Evolutionary conservation across 1,284 basidiomycete genomes (phyloP).

Genomic region (Macrocystidia cucumis): DNA sequence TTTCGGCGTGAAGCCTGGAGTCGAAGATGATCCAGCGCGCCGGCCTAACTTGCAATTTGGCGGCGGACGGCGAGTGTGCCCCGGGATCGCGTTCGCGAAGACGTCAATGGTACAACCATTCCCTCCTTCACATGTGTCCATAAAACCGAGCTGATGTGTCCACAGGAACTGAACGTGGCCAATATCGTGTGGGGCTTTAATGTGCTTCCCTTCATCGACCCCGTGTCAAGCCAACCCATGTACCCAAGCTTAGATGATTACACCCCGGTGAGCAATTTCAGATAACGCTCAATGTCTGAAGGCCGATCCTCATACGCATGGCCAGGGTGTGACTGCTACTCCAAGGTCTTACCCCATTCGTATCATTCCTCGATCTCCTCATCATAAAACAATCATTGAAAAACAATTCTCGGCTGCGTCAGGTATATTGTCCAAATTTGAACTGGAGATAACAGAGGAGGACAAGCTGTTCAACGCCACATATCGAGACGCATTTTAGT

Average conservation of each 20-base stretch:
- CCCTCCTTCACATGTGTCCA: background rate
- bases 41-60: slow-evolving; percentile 15
- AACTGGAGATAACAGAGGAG: slow-evolving; percentile 6
- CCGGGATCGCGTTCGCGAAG: slow-evolving; percentile 13
- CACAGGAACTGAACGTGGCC: slow-evolving; percentile 11
- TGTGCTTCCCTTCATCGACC: slow-evolving; percentile 10
- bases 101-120: slow-evolving; percentile 8
- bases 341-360: slow-evolving; percentile 6
- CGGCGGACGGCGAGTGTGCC: slow-evolving; percentile 14
- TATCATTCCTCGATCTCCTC: slow-evolving; percentile 9
- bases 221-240: slow-evolving; percentile 9
- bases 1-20: slow-evolving; percentile 12
- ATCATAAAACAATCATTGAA: slow-evolving; percentile 8
- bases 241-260: slow-evolving; percentile 7
- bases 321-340: slow-evolving; percentile 9
- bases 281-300: background rate
- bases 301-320: background rate
- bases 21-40: slow-evolving; percentile 11
- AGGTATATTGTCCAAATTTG: slow-evolving; percentile 4
- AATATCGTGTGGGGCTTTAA: slow-evolving; percentile 14
- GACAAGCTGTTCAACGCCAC: slow-evolving; percentile 6
- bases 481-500: background rate
- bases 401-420: slow-evolving; percentile 5
- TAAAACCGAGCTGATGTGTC: background rate
- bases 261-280: slow-evolving; percentile 4